phyloP scores from a whole-genome alignment of 768 basidiomycete genomes.

The Lactifluus subvellereus region DNA sequence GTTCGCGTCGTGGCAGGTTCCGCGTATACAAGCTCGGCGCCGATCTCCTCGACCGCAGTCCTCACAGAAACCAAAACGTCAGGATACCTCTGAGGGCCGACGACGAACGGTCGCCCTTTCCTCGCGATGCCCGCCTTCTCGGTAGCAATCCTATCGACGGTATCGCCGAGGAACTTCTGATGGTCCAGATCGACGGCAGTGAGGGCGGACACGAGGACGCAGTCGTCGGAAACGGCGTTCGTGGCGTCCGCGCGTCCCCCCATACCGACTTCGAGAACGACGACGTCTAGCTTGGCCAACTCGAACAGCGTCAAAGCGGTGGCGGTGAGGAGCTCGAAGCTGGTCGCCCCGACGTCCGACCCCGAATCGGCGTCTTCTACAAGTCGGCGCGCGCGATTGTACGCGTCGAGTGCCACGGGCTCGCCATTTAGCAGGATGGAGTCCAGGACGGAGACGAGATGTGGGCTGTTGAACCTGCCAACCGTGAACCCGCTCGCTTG shows the following conservation, averaged over 20 bases:
- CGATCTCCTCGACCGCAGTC: conserved; percentile 37
- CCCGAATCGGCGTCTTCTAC: conserved; percentile 47
- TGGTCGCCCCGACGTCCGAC: conserved; percentile 46
- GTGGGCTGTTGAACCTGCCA: conserved; percentile 90
- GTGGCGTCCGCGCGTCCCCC: conserved; percentile 92
- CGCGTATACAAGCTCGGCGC: conserved; percentile 34
- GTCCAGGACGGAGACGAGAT: conserved; percentile 74
- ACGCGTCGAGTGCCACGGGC: conserved; percentile 46
- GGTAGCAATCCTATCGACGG: conserved; percentile 62
- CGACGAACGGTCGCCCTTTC: conserved; percentile 50
- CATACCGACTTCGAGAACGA: conserved; percentile 91
- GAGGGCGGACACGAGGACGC: conserved; percentile 71
- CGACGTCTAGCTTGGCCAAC: conserved; percentile 61
- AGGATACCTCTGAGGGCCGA: conserved; percentile 56
- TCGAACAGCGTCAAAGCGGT: conserved; percentile 78
- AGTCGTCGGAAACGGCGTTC: conserved; percentile 70
- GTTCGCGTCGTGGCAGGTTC: conserved; percentile 33
- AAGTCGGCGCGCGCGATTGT: conserved; percentile 38
- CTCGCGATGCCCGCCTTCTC: conserved; percentile 85
- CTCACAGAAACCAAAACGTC: conserved; percentile 44
- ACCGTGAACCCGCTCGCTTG: conserved; percentile 48
- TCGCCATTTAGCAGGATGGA: conserved; percentile 62
- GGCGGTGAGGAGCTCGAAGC: conserved; percentile 83
- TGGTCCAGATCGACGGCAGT: conserved; percentile 92
- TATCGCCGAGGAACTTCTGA: conserved; percentile 79